Base-by-base conservation (phyloP, 306 rosid genomes). In the Cucumis hystrix region DNA sequence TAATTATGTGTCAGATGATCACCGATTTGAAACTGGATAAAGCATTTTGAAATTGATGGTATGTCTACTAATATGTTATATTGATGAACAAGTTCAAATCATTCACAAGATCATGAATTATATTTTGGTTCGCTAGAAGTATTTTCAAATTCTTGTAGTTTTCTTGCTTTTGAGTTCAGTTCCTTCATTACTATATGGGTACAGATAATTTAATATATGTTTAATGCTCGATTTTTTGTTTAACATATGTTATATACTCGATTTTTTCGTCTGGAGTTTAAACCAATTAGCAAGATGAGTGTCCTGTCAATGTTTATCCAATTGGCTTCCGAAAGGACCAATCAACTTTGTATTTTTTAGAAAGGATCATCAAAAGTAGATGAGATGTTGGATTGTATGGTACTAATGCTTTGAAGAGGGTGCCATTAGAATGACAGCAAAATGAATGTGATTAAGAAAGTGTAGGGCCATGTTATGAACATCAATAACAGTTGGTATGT, bases 1-100 rank as follows among this genome's bases (percentile, higher is more conserved):
- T n/a, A n/a, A n/a, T n/a, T n/a, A n/a, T n/a, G n/a, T n/a, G n/a
- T n/a, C n/a, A n/a, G n/a, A n/a, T n/a, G n/a, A n/a, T n/a, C n/a
- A n/a, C n/a, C n/a, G n/a, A n/a, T n/a, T n/a, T n/a, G n/a, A n/a
- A n/a, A n/a, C n/a, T n/a, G n/a, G n/a, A n/a, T n/a, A n/a, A n/a
- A n/a, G n/a, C n/a, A n/a, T n/a, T n/a, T n/a, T n/a, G 81, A 89
- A 85, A 85, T 62, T 92, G 81, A 85, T 89, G 96, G 99, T 92
- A 45, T 39, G 84, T 74, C 55, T 78, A 51, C 28, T 41, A 54
- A 81, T 2, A 47, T 8, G 25, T 71, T 49, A 47, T 8, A 71
- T 47, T 25, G 18, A 23, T 70, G 21, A 28, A 28, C 33, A 28
- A 28, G 2, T 28, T 28, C 33, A 71, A 14, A 23, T 71, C 14